phyloP scores from a whole-genome alignment of 371 early-diverging fungal species.

The Mortierella sp. region DNA sequence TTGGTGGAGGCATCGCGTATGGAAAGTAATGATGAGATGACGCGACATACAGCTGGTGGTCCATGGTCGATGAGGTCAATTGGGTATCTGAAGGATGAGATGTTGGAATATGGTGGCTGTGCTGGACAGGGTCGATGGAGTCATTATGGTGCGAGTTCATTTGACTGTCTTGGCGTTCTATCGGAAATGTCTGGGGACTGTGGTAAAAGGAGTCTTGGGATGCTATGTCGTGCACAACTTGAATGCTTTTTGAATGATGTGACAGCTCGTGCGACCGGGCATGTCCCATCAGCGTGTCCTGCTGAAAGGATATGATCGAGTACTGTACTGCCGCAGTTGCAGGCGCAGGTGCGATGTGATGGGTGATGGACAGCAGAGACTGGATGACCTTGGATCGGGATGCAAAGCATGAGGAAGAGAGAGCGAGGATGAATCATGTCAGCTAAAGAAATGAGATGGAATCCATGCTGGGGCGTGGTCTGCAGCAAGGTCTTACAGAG shows the following conservation, averaged over 20 bases:
- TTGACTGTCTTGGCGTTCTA: not conserved
- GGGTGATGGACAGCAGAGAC: too few species aligned
- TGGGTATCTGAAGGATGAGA: not conserved
- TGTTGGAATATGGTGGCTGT: constrained; percentile 9
- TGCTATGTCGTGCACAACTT: too few species aligned
- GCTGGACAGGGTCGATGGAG: constrained; percentile 2
- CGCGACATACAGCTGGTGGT: constrained; percentile 10
- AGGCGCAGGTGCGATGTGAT: not conserved
- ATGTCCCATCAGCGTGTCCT: not conserved
- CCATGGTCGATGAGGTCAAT: constrained; percentile 4
- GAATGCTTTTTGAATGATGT: too few species aligned
- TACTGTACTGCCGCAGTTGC: too few species aligned
- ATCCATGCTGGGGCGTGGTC: too few species aligned
- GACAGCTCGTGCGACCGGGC: constrained; percentile 1
- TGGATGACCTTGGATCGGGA: too few species aligned
- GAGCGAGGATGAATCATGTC: too few species aligned
- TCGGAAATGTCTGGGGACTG: too few species aligned
- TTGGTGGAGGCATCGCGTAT: constrained; percentile 33
- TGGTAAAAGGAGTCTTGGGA: too few species aligned
- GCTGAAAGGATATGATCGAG: not conserved
- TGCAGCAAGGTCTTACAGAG: too few species aligned
- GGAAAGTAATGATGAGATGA: constrained; percentile 11
- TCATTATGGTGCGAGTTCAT: not conserved
- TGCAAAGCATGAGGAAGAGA: too few species aligned
- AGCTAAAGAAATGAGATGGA: too few species aligned